Evolutionary conservation across 768 basidiomycete species (phyloP).

Genomic region (Lentinus tigrinus): DNA sequence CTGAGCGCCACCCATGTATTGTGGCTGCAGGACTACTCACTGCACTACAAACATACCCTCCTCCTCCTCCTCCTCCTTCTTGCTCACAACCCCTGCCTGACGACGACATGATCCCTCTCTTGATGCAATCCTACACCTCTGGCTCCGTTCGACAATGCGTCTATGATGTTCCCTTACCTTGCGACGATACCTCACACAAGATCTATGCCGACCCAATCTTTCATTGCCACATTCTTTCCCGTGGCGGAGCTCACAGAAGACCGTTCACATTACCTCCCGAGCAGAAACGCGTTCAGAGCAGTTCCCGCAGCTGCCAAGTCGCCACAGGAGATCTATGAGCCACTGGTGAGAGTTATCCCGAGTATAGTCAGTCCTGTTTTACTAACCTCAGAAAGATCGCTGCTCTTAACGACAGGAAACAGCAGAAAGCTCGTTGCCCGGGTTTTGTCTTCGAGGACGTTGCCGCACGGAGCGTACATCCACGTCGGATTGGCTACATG

Average conservation of each 20-base stretch:
- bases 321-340: not conserved
- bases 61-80: too few relatives aligned
- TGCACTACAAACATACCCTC: too few relatives aligned
- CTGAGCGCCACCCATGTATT: too few relatives aligned
- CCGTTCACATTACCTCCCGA: not conserved
- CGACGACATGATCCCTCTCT: too few relatives aligned
- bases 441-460: not conserved
- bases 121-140: too few relatives aligned
- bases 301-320: not conserved
- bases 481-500: not conserved
- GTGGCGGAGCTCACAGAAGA: not conserved
- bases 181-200: not conserved
- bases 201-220: not conserved
- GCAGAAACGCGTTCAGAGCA: not conserved
- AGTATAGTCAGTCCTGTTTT: not conserved
- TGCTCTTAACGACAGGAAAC: not conserved
- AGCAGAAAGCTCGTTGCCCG: conserved; percentile 6
- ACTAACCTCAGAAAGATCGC: not conserved
- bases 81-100: too few relatives aligned
- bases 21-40: too few relatives aligned
- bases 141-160: too few relatives aligned
- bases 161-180: too few relatives aligned
- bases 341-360: not conserved
- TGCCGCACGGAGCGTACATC: not conserved
- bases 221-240: conserved; percentile 4